Conservation (phyloP, 73 alveolate genomes). For the Diophrys appendiculata region DNA sequence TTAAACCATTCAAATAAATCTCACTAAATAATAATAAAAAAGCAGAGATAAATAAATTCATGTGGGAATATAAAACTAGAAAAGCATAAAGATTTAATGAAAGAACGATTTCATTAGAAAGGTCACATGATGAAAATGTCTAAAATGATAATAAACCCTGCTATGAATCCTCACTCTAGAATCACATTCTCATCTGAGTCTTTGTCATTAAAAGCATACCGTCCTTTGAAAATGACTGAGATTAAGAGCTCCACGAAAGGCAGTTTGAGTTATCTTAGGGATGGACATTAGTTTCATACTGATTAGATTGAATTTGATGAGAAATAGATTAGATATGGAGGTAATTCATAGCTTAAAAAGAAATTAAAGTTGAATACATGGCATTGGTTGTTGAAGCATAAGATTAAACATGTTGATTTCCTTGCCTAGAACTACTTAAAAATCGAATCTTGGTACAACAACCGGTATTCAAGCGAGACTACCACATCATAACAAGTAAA, state of each 20-base stretch:
- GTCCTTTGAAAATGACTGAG: not conserved
- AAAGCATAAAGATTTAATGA: too few species aligned
- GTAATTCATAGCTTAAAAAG: not conserved
- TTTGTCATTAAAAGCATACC: not conserved
- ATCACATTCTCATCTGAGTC: not conserved
- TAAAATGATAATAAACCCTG: too few species aligned
- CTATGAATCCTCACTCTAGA: not conserved
- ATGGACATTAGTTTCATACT: not conserved
- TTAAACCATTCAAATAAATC: too few species aligned
- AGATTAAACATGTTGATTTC: constrained; percentile 12
- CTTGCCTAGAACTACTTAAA: constrained; percentile 5
- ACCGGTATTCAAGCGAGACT: too few species aligned
- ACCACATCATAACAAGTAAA: too few species aligned
- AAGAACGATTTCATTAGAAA: too few species aligned
- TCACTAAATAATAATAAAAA: too few species aligned
- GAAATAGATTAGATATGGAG: not conserved
- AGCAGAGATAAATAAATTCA: too few species aligned
- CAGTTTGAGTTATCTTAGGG: not conserved
- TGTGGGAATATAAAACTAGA: too few species aligned
- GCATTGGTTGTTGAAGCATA: constrained; percentile 22
- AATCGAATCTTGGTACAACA: not conserved
- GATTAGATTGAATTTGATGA: not conserved
- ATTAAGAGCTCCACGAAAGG: not conserved
- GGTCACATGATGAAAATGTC: too few species aligned
- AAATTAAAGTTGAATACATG: constrained; percentile 22